Conservation (phyloP, 805 yeast species). For the Saturnispora sekii region DNA sequence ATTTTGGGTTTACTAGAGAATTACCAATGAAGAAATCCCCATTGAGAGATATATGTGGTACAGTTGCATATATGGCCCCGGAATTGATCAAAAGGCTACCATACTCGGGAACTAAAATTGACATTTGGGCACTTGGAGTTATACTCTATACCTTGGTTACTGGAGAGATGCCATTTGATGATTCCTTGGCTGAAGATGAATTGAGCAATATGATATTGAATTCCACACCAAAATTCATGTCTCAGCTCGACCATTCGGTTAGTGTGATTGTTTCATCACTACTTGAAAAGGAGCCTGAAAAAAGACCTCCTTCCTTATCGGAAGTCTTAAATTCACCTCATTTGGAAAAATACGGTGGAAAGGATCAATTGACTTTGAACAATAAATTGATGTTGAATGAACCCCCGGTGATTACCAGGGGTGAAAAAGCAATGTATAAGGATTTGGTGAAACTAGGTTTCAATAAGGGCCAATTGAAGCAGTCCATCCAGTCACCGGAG, state of each 20-base stretch:
- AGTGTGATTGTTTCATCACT: constrained; percentile 44
- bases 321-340: constrained; percentile 45
- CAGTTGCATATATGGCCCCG: constrained; percentile 95
- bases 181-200: constrained; percentile 55
- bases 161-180: constrained; percentile 89
- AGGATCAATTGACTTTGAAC: constrained; percentile 31
- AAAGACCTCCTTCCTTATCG: constrained; percentile 44
- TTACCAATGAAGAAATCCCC: constrained; percentile 29
- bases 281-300: constrained; percentile 54
- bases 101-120: constrained; percentile 74
- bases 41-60: constrained; percentile 84
- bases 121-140: constrained; percentile 89
- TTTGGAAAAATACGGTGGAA: constrained; percentile 36
- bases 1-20: constrained; percentile 91
- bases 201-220: constrained; percentile 47
- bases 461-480: constrained; percentile 49
- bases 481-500: constrained; percentile 46
- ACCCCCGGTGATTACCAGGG: constrained; percentile 30
- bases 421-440: constrained; percentile 55
- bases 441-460: constrained; percentile 52
- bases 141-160: constrained; percentile 75
- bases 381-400: constrained; percentile 29
- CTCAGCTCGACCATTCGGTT: constrained; percentile 27
- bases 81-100: constrained; percentile 62
- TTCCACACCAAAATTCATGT: constrained; percentile 49